Evolutionary conservation across 140 eudicot species (phyloP), one percentile per base, ranked within the genome.

Genomic region (Flaveria floridana): DNA sequence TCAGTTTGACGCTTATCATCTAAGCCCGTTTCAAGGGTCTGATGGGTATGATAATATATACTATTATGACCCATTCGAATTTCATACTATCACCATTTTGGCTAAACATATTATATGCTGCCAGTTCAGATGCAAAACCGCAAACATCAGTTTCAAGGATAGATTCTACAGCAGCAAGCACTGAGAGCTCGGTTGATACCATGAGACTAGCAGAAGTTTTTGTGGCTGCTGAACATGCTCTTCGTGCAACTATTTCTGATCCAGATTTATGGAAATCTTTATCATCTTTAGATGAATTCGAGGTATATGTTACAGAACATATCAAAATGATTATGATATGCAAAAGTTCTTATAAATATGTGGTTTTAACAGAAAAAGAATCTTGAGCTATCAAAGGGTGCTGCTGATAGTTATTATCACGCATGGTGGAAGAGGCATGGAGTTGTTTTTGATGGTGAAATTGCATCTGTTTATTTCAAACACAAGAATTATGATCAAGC

Each of bases 381-480:
- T 81, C 84, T 95, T 69, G 95, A 90, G 74, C 87, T 91, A 28
- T 80, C 91, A 56, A 95, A 87, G 74, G 97, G 97, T 66, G 97
- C 96, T 81, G 97, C 97, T 46, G 86, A 95, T 44, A 90, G 86
- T 72, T 95, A 91, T 76, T 91, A 91, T 80, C 86, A 72, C 13
- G 91, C 99, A 19, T 91, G 99, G 97, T 95, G 99, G 99, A 91
- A 87, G 80, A 84, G 99, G 58, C 97, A 95, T 61, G 95, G 97
- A 18, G 99, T 95, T 73, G 96, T 89, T 50, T 97, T 91, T 59
- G 96, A 95, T 70, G 99, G 99, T 75, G 97, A 91, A 87, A 91
- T 88, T 65, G 99, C 97, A 58, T 83, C 92, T 65, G 84, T 91
- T 41, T 85, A 85, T 65, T 87, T 82, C 70, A 95, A 89, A 77